These are phyloP conservation scores for Ziziphus jujuba DNA, from an alignment of 306 rosid species.

Conservation along the genomic window DNA sequence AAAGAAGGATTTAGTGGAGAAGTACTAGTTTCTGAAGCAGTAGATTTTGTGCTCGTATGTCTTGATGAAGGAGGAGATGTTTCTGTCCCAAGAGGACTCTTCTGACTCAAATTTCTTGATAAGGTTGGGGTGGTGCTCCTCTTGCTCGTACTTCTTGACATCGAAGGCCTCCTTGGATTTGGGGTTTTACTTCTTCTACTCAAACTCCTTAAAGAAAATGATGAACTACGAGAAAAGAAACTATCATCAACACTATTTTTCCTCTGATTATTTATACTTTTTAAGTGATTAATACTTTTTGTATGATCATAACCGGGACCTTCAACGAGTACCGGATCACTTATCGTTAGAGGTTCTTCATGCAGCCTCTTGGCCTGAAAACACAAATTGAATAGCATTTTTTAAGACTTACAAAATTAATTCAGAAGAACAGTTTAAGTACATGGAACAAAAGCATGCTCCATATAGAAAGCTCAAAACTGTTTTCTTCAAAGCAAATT, in stretches of 20 bases:
- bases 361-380: conserved; percentile 12
- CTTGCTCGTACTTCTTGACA: conserved; percentile 39
- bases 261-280: too few relatives aligned
- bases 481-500: too few relatives aligned
- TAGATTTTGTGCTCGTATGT: conserved; percentile 6
- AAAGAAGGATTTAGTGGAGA: conserved; percentile 28
- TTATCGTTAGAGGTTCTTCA: conserved; percentile 25
- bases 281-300: background rate
- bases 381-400: background rate
- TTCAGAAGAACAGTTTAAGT: too few relatives aligned
- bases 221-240: conserved; percentile 35
- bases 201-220: conserved; percentile 24
- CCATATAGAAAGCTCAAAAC: too few relatives aligned
- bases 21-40: conserved; percentile 15
- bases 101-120: conserved; percentile 14
- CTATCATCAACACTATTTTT: conserved; percentile 50
- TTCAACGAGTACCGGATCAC: conserved; percentile 29
- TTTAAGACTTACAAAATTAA: too few relatives aligned
- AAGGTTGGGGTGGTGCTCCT: conserved; percentile 36
- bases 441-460: too few relatives aligned
- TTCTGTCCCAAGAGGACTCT: conserved; percentile 20
- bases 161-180: conserved; percentile 33
- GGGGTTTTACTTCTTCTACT: conserved; percentile 73
- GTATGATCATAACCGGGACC: background rate
- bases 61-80: conserved; percentile 7